Percentiles rank a stretch among this genome's conserved stretches.
Evolutionary conservation across 2,329 filamentous ascomycete species (phyloP).

Genomic region (Cordyceps javanica): DNA sequence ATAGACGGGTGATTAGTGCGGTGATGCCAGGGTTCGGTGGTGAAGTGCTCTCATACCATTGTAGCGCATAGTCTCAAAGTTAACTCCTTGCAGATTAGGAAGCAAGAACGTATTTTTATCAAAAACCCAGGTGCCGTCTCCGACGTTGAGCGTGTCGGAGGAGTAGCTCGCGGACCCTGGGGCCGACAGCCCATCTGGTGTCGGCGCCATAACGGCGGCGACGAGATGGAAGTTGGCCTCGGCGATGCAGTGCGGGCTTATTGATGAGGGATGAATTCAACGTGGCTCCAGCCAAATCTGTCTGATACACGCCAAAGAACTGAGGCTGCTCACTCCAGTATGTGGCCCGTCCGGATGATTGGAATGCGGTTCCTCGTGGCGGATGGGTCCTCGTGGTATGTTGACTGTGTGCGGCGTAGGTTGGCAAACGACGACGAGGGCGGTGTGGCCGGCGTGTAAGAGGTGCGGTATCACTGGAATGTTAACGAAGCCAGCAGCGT

Average conservation of each 20-base stretch:
- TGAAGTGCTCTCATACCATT: constrained; percentile 55
- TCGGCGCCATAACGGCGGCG: constrained; percentile 54
- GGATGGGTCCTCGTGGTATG: not conserved
- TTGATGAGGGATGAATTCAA: not conserved
- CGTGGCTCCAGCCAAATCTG: not conserved
- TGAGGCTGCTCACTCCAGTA: not conserved
- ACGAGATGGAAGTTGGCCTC: constrained; percentile 18
- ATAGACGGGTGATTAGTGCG: constrained; percentile 14
- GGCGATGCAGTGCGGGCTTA: not conserved
- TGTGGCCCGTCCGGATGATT: not conserved
- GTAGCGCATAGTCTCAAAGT: constrained; percentile 77
- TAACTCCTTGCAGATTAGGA: constrained; percentile 68
- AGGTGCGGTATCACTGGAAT: not conserved
- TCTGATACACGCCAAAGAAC: not conserved
- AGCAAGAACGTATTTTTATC: constrained; percentile 70
- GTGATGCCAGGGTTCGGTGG: too few species aligned
- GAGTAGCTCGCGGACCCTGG: constrained; percentile 68
- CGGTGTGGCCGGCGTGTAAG: not conserved
- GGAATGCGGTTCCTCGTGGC: constrained; percentile 6
- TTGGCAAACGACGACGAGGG: not conserved
- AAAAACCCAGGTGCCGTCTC: constrained; percentile 80
- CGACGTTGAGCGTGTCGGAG: constrained; percentile 68
- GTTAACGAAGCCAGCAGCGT: not conserved
- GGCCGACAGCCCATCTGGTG: constrained; percentile 55
- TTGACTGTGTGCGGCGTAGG: not conserved